Base-by-base conservation (phyloP, 192 early-diverging fungal species). In the Phlyctochytrium planicorne region DNA sequence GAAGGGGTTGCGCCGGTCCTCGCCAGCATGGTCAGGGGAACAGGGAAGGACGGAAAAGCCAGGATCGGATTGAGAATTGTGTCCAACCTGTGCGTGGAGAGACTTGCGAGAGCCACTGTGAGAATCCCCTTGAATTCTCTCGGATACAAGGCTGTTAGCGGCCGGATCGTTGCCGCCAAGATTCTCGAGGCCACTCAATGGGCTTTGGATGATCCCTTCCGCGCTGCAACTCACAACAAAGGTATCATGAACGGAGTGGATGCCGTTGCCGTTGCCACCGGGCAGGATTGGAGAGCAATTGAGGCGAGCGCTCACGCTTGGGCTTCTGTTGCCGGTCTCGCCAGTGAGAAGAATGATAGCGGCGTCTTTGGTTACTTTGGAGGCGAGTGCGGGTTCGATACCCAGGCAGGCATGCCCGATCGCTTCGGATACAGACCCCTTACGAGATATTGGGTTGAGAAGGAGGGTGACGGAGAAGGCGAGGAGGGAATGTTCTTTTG, bases 221-320 rank as follows among this genome's bases (percentile, higher is more conserved):
- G 90, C 17, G 89, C 90, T 6, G 81, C 87, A 0, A 91, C 90
- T 0, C 88, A 91, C 65, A 91, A 91, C 79, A 91, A 91, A 70
- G 90, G 90, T 2, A 89, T 91, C 53, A 90, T 91, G 89, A 91
- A 91, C 71, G 90, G 90, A 2, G 86, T 91, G 59, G 90, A 91
- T 68, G 88, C 90, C 31, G 88, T 91, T 20, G 88, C 88, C 1
- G 61, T 91, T 36, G 90, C 90, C 2, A 86, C 88, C 2, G 90
- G 90, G 0, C 90, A 91, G 65, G 90, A 91, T 63, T 91, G 90
- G 90, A 75, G 90, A 27, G 90, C 90, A 2, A 81, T 91, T 69
- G 90, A 89, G 67, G 88, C 90, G 24, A 78, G 82, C 30, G 83
- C 81, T 3, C 90, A 91, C 77, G 85, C 88, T 0, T 90, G 84